Base-by-base conservation (phyloP, 495 filamentous ascomycete genomes). In the Aspergillus affinis region DNA sequence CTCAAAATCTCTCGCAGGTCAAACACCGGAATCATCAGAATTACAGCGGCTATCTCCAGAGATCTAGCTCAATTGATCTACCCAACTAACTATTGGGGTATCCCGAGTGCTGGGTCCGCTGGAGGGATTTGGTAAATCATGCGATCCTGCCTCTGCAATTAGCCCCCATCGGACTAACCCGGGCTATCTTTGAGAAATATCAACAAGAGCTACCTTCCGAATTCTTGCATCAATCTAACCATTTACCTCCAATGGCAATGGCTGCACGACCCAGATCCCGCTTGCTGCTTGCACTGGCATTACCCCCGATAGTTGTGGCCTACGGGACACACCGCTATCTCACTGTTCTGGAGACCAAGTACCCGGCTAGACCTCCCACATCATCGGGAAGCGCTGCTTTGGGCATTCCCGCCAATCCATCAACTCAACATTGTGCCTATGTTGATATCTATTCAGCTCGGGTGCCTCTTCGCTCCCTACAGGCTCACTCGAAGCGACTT, bases 371-470 rank as follows among this genome's bases (percentile, higher is more conserved):
- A 6, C 59, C 58, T 2, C 58, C 54, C 0, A 51, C 55, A 32
- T 23, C 60, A 48, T 58, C 68, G 0, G 64, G 55, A 19, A 76
- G 71, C 58, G 29, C 19, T 15, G 58, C 61, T 0, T 50, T 75
- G 0, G 55, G 51, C 49, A 65, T 59, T 5, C 66, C 70, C 3
- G 6, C 8, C 1, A 54, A 55, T 6, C 63, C 67, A 18, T 10
- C 19, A 6, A 69, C 54, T 0, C 69, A 73, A 26, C 68, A 56
- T 50, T 68, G 61, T 57, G 57, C 70, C 23, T 65, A 72, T n/a
- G 60, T 67, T n/a, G 69, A 76, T n/a, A 58, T 72, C 54, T 75
- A 69, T 59, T 57, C 69, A 0, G 69, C 73, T 3, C 65, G 66
- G 0, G 59, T 76, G 15, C 72, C 69, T 0, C 53, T 74, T 0